These are phyloP conservation scores for Diaporthe sp. DNA, from an alignment of 2,329 filamentous ascomycete genomes.

Conservation along the genomic window DNA sequence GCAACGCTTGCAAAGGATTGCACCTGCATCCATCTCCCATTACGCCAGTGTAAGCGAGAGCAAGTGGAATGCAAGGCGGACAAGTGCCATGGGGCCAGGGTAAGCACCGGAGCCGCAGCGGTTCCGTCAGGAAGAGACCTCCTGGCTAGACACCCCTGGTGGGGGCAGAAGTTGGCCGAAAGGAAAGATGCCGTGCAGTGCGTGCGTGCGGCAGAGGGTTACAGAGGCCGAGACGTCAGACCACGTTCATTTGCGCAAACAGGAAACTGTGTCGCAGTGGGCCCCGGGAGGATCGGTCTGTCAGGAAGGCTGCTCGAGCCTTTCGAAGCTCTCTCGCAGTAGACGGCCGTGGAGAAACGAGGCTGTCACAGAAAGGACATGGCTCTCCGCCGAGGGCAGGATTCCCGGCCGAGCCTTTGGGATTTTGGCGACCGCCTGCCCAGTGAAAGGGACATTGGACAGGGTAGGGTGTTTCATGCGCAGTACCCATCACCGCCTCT, in stretches of 20 bases:
- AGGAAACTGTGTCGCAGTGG: constrained; percentile 30
- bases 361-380: constrained; percentile 21
- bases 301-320: constrained; percentile 25
- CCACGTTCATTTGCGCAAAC: constrained; percentile 33
- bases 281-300: constrained; percentile 1
- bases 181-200: background rate
- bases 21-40: background rate
- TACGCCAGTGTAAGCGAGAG: background rate
- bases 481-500: constrained; percentile 13
- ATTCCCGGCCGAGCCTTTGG: constrained; percentile 19
- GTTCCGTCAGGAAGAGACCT: background rate
- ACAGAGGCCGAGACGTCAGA: constrained; percentile 22
- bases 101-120: constrained; percentile 7
- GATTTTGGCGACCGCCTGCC: background rate
- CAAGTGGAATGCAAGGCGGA: background rate
- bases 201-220: constrained; percentile 21
- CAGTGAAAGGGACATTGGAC: background rate
- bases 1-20: background rate
- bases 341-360: constrained; percentile 11
- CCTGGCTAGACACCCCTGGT: constrained; percentile 9
- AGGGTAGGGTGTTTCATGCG: constrained; percentile 25
- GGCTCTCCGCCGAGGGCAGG: constrained; percentile 13
- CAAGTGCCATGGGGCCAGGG: background rate
- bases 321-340: constrained; percentile 11
- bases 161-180: constrained; percentile 26